Evolutionary conservation across 441 rosid species (phyloP).

Genomic region (Populus hybrid): DNA sequence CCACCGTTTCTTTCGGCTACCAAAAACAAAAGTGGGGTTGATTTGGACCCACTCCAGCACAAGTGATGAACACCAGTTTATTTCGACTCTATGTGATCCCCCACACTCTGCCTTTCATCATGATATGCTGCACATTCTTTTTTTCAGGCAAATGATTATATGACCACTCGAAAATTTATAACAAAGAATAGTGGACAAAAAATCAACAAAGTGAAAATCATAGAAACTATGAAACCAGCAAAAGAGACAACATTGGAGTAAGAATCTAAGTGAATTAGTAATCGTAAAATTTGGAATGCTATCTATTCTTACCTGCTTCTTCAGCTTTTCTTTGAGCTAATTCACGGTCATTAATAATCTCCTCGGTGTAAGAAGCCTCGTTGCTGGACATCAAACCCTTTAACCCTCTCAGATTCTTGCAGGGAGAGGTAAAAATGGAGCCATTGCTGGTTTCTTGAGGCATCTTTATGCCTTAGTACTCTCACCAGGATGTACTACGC

Average conservation of each 20-base stretch:
- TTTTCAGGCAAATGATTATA: background rate
- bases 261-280: background rate
- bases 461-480: slow-evolving; percentile 31
- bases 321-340: slow-evolving; percentile 87
- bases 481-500: background rate
- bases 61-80: background rate
- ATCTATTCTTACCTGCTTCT: slow-evolving; percentile 73
- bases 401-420: slow-evolving; percentile 54
- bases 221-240: background rate
- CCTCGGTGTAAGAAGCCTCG: slow-evolving; percentile 35
- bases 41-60: slow-evolving; percentile 2
- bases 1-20: slow-evolving; percentile 11
- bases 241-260: slow-evolving; percentile 3
- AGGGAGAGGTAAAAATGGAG: slow-evolving; percentile 36
- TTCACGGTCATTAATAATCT: slow-evolving; percentile 57
- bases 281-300: background rate
- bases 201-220: background rate
- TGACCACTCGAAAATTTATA: background rate
- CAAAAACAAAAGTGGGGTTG: background rate
- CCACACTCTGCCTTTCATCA: slow-evolving; percentile 22
- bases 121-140: slow-evolving; percentile 1
- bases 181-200: background rate
- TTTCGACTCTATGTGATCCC: slow-evolving; percentile 6
- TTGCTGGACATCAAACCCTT: slow-evolving; percentile 39
- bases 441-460: slow-evolving; percentile 53